A percentile compares a stretch with the other conserved stretches of the same genome.
Evolutionary conservation across 2,329 filamentous ascomycete genomes (phyloP).

Genomic region (Tricladium varicosporioides): DNA sequence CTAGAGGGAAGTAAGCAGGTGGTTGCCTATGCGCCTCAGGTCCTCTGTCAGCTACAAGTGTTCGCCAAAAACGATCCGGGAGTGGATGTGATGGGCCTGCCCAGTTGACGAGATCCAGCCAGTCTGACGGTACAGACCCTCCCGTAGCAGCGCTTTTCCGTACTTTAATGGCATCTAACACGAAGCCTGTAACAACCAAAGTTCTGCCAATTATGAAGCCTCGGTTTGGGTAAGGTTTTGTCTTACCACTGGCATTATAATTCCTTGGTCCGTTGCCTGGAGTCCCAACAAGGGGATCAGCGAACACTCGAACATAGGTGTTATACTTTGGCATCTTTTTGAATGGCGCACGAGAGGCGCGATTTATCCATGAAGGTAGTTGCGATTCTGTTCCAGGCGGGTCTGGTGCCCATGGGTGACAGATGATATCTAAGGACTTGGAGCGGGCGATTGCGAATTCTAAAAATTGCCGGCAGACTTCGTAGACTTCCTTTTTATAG

Average conservation of each 20-base stretch:
- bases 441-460: slow-evolving; percentile 26
- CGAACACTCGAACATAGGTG: too few species aligned
- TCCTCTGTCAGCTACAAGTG: slow-evolving; percentile 22
- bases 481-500: slow-evolving; percentile 19
- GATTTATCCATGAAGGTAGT: background rate
- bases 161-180: background rate
- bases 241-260: too few species aligned
- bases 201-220: background rate
- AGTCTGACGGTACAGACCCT: too few species aligned
- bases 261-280: too few species aligned
- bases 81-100: background rate
- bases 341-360: too few species aligned
- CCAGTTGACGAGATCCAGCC: background rate
- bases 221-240: too few species aligned
- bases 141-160: too few species aligned
- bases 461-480: slow-evolving; percentile 26
- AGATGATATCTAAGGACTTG: slow-evolving; percentile 23
- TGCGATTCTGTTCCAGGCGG: background rate
- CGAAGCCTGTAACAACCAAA: background rate
- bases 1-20: slow-evolving; percentile 20
- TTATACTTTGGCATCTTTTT: too few species aligned
- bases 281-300: too few species aligned
- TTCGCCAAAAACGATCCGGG: slow-evolving; percentile 21
- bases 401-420: slow-evolving; percentile 22
- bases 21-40: slow-evolving; percentile 13